Base-by-base conservation (phyloP, 768 basidiomycete species). In the Leccinum boreale region DNA sequence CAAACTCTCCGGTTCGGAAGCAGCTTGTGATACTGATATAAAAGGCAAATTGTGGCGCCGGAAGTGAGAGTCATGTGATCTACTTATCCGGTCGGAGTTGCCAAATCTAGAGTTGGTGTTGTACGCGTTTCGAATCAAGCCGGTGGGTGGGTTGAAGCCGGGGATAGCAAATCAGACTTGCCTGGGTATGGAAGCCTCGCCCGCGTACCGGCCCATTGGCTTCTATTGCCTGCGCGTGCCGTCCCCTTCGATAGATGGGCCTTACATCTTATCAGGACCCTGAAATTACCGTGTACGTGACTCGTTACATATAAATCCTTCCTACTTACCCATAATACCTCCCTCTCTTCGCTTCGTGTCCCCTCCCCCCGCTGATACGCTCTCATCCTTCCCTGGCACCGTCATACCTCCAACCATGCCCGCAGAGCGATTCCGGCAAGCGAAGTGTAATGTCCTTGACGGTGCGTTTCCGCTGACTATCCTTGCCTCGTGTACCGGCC, bases 351-450 rank as follows among this genome's bases (percentile, higher is more conserved):
- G 59, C 61, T 65, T 66, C 69, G 70, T 69, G 65, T 60, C 57
- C 53, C 54, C 59, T 61, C 59, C 53, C 53, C 62, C 62, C 67
- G 58, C 59, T 58, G 58, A 57, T 62, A 60, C 62, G 55, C 55
- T 71, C 62, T 62, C 56, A 55, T 12, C 50, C 56, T 23, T 47
- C 12, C 46, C 46, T 24, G 42, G 58, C 48, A 47, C 53, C 33
- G 71, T 53, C 71, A 73, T 56, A 73, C 71, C 67, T 58, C 47
- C 57, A 21, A 46, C 57, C 56, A 83, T 83, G 82, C 81, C 81
- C 64, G 74, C 77, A 62, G 76, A 77, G 57, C 74, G 81, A 71
- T 74, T 75, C 70, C 71, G 66, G 65, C 52, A 70, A 29, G 36
- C 39, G 29, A 78, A 74, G 65, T 73, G 70, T 61, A 67, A 69